These are phyloP conservation scores for Centrapalus pauciflorus DNA, from an alignment of 129 eudicot species.

Conservation along the genomic window DNA sequence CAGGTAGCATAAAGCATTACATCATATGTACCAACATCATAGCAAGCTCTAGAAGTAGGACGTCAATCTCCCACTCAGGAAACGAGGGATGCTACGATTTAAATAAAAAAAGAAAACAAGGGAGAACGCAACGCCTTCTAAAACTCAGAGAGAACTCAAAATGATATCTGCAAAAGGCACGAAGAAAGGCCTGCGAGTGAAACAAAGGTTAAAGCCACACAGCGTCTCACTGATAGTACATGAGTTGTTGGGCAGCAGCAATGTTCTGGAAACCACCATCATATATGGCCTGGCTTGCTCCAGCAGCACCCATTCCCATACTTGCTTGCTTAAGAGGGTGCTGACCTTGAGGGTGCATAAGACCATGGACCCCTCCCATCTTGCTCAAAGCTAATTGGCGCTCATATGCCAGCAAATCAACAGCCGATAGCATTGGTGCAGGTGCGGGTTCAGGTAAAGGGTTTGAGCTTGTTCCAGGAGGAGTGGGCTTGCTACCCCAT, in stretches of 20 bases:
- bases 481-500: conserved; percentile 96
- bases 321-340: conserved; percentile 56
- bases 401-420: conserved; percentile 65
- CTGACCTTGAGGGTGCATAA: conserved; percentile 64
- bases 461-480: conserved; percentile 76
- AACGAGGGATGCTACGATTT: background rate
- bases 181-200: conserved; percentile 6
- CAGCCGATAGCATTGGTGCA: conserved; percentile 48
- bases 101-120: background rate
- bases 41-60: conserved; percentile 2
- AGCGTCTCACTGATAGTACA: conserved; percentile 67
- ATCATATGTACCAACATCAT: conserved; percentile 10
- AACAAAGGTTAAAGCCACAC: background rate
- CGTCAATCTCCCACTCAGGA: conserved; percentile 14
- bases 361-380: conserved; percentile 45
- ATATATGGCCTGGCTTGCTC: conserved; percentile 87
- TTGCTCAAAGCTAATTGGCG: conserved; percentile 75
- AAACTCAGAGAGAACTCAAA: conserved; percentile 14
- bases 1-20: conserved; percentile 18
- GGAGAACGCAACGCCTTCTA: conserved; percentile 18
- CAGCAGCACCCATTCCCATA: conserved; percentile 69
- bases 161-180: conserved; percentile 31
- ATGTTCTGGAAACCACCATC: conserved; percentile 76
- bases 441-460: conserved; percentile 80
- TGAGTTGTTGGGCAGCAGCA: conserved; percentile 89